phyloP scores from a whole-genome alignment of 306 rosid species.

The Cicer arietinum region DNA sequence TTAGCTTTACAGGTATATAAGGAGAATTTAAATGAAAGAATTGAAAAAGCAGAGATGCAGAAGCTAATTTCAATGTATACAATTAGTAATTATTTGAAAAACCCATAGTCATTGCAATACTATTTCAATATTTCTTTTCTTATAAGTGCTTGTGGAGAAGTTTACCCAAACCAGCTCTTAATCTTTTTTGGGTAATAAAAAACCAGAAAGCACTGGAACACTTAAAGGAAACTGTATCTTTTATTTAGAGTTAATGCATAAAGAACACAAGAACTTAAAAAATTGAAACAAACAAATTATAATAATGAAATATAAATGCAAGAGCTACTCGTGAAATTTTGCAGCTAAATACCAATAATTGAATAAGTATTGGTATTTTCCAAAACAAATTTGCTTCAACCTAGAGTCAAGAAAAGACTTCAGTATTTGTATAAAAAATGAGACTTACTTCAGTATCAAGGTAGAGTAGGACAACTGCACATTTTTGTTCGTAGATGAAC shows the following conservation, averaged over 20 bases:
- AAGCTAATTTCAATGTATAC: conserved; percentile 4
- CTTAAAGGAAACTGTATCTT: conserved; percentile 30
- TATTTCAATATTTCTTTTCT: conserved; percentile 5
- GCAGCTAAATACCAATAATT: conserved; percentile 27
- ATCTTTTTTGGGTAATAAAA: conserved; percentile 1
- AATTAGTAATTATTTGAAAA: conserved; percentile 1
- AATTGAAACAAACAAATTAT: conserved; percentile 20
- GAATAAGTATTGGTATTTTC: not conserved
- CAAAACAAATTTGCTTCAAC: conserved; percentile 17
- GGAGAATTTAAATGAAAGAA: not conserved
- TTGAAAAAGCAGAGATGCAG: conserved; percentile 19
- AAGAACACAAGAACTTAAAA: conserved; percentile 2
- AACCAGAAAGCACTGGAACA: conserved; percentile 26
- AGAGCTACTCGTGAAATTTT: conserved; percentile 7
- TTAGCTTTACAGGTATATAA: not conserved
- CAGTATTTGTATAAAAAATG: not conserved
- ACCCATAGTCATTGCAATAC: not conserved
- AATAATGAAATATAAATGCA: conserved; percentile 18
- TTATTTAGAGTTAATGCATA: conserved; percentile 23
- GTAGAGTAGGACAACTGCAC: conserved; percentile 83
- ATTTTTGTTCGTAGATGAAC: conserved; percentile 80
- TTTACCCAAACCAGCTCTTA: conserved; percentile 5
- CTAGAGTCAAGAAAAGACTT: conserved; percentile 18
- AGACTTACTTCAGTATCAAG: conserved; percentile 84
- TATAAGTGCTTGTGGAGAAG: not conserved